Base-by-base conservation (phyloP, 805 yeast species). In the Candida broadrunensis region DNA sequence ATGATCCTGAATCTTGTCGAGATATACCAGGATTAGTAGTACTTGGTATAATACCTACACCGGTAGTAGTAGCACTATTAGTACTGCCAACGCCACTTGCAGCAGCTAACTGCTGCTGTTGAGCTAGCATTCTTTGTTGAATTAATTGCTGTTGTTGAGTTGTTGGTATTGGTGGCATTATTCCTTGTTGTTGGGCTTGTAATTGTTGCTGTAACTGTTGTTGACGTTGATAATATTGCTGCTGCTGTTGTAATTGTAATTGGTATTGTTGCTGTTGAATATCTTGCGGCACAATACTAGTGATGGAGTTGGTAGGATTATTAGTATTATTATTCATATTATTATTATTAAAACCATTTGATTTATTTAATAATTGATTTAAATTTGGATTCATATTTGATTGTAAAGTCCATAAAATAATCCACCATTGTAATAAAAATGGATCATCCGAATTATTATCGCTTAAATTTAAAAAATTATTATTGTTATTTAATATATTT, bases 361-460 rank as follows among this genome's bases (percentile, higher is more conserved):
- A 26, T 19, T 37, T 35, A 36, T 38, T 41, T 12, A 49, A 39
- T 16, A 52, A 25, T 36, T 58, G 65, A 36, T 59, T 59, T 41
- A 63, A 41, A 27, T 52, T 52, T 13, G 65, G 64, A 45, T 61
- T 59, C 26, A 77, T 67, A 38, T 65, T 70, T 8, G 72, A 62
- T 46, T 75, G 78, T n/a, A 73, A 42, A 13, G 74, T 62, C 75
- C 78, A 72, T 12, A 78, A 49, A 8, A 72, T 57, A 37, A 70
- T 67, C 80, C 81, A 78, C 83, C 83, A 78, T 46, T 78, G 81
- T 36, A 73, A 54, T 12, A 78, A 53, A 44, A 76, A 75, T 0
- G 79, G 67, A 16, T 74, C 77, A 25, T 67, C 66, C 27, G 71
- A 52, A 71, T 67, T 70, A 42, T 64, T 61, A 64, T 52, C 15